phyloP scores from a whole-genome alignment of 495 filamentous ascomycete genomes.

The Podospora sp. region DNA sequence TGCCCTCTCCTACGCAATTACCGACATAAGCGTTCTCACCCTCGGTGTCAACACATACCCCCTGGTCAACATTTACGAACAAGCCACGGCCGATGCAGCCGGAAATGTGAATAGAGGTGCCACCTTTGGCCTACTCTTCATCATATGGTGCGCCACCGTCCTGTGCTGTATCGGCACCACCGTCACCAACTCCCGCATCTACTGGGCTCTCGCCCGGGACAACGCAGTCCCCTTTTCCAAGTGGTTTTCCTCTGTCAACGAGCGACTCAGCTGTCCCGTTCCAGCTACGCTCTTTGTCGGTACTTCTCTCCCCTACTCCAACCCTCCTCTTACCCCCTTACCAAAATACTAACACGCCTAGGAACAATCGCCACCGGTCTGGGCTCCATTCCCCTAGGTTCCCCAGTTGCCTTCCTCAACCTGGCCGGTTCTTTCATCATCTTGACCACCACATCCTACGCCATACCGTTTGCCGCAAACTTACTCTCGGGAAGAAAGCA shows the following conservation, averaged over 20 bases:
- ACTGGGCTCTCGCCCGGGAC: slow-evolving; percentile 82
- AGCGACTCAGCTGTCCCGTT: slow-evolving; percentile 63
- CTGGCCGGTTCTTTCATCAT: slow-evolving; percentile 77
- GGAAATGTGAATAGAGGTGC: slow-evolving; percentile 47
- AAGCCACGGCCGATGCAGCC: slow-evolving; percentile 63
- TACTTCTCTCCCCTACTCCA: slow-evolving; percentile 8
- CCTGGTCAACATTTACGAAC: slow-evolving; percentile 74
- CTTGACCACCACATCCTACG: slow-evolving; percentile 71
- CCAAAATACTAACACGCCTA: neutral
- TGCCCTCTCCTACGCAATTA: slow-evolving; percentile 72
- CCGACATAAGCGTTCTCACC: slow-evolving; percentile 63
- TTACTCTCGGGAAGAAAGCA: slow-evolving; percentile 64
- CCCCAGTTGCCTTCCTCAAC: slow-evolving; percentile 72
- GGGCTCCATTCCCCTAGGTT: slow-evolving; percentile 74
- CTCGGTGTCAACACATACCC: slow-evolving; percentile 64
- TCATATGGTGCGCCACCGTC: slow-evolving; percentile 66
- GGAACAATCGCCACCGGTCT: slow-evolving; percentile 63
- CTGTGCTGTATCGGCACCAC: slow-evolving; percentile 67
- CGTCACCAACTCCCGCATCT: slow-evolving; percentile 78
- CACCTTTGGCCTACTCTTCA: slow-evolving; percentile 67
- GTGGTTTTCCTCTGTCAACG: slow-evolving; percentile 52
- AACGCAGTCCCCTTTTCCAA: slow-evolving; percentile 58
- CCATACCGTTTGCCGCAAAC: slow-evolving; percentile 75
- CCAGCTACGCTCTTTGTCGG: slow-evolving; percentile 67
- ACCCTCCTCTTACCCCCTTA: neutral